Conservation (phyloP, 1,139 yeast species). For the Hyphopichia pseudoburtonii region DNA sequence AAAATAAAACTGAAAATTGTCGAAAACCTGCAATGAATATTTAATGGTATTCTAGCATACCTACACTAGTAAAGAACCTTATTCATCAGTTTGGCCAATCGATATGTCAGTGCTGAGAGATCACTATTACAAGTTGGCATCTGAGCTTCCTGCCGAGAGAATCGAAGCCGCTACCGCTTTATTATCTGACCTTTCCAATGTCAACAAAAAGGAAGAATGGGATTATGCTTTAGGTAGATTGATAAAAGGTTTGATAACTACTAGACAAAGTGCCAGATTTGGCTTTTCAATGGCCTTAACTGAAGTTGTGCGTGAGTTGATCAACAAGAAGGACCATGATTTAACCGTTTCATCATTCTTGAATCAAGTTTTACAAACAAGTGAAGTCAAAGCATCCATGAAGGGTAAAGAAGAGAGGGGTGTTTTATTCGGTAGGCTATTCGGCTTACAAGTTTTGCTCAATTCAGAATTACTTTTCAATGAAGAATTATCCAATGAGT, state of each 20-base stretch:
- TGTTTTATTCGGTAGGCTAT: slow-evolving; percentile 75
- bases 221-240: slow-evolving; percentile 77
- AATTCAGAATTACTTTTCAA: slow-evolving; percentile 52
- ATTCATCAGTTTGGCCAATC: no score
- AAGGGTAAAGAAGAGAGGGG: slow-evolving; percentile 85
- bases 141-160: slow-evolving; percentile 74
- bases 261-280: slow-evolving; percentile 79
- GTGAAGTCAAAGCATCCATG: slow-evolving; percentile 50
- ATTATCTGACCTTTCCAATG: slow-evolving; percentile 55
- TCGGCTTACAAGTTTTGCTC: slow-evolving; percentile 77
- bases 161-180: slow-evolving; percentile 69
- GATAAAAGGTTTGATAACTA: slow-evolving; percentile 76
- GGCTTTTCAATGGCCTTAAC: slow-evolving; percentile 90
- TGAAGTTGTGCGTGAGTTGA: slow-evolving; percentile 62
- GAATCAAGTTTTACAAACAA: slow-evolving; percentile 40
- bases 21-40: no score
- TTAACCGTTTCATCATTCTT: slow-evolving; percentile 39
- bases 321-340: slow-evolving; percentile 26
- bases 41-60: no score
- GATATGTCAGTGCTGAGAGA: slow-evolving; percentile 62
- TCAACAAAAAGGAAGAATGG: slow-evolving; percentile 62
- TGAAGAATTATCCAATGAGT: slow-evolving; percentile 20
- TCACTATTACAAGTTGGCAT: slow-evolving; percentile 74
- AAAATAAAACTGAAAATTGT: no score
- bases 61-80: no score